Evolutionary conservation across 2,329 filamentous ascomycete species (phyloP).

Genomic region (Cordyceps javanica): DNA sequence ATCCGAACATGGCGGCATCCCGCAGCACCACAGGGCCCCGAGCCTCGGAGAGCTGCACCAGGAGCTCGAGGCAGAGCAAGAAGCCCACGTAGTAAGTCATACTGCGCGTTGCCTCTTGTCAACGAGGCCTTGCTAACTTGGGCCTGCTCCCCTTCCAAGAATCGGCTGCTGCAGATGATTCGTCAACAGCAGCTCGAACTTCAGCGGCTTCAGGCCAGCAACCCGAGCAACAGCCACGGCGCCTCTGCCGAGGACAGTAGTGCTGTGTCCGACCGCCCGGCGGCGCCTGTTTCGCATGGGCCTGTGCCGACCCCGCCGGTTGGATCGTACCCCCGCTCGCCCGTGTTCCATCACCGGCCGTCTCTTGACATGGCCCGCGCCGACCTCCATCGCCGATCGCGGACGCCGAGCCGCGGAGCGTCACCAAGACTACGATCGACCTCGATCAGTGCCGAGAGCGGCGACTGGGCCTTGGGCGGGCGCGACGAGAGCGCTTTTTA

Average conservation of each 20-base stretch:
- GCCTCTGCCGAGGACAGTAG: conserved; percentile 46
- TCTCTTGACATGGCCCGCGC: conserved; percentile 54
- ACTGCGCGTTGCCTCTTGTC: no score
- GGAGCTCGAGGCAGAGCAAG: conserved; percentile 72
- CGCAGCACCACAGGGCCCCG: conserved; percentile 60
- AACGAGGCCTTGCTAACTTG: background rate
- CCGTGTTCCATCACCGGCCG: conserved; percentile 43
- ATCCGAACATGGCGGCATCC: conserved; percentile 41
- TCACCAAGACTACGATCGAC: conserved; percentile 51
- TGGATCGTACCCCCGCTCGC: conserved; percentile 46
- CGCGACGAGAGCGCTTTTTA: conserved; percentile 74
- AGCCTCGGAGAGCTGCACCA: conserved; percentile 74
- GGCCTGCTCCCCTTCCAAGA: conserved; percentile 42
- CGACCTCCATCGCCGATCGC: conserved; percentile 50
- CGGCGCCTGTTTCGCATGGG: conserved; percentile 30
- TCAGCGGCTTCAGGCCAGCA: conserved; percentile 48
- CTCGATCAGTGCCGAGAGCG: conserved; percentile 53
- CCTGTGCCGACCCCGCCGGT: conserved; percentile 25
- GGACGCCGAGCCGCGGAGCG: conserved; percentile 52
- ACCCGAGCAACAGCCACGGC: conserved; percentile 28
- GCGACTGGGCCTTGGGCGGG: conserved; percentile 56
- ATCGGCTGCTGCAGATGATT: conserved; percentile 72
- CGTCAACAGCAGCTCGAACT: conserved; percentile 68
- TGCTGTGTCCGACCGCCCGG: conserved; percentile 40
- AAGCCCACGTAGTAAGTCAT: conserved; percentile 66